A percentile compares a stretch with the other conserved stretches of the same genome.
These are phyloP conservation scores for Rhodocollybia butyracea DNA, from an alignment of 768 basidiomycete genomes.

Conservation along the genomic window DNA sequence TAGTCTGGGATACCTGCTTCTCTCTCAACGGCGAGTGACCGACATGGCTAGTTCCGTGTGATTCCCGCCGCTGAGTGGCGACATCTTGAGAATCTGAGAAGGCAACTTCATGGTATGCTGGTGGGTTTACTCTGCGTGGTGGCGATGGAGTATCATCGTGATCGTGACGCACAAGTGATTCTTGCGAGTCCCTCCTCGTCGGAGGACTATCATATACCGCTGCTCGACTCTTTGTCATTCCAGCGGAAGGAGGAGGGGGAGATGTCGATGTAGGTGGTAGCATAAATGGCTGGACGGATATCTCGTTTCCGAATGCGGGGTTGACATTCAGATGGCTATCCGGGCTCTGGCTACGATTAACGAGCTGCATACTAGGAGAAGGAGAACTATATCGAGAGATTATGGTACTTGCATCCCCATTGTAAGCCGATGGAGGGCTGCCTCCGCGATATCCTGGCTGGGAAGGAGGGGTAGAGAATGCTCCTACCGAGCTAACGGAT, in stretches of 20 bases:
- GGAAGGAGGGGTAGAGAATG: not conserved
- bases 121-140: conserved; percentile 3
- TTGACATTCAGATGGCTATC: not conserved
- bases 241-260: not conserved
- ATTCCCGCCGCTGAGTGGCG: conserved; percentile 1
- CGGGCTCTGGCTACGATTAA: not conserved
- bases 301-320: not conserved
- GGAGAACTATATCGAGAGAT: conserved; percentile 2
- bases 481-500: not conserved
- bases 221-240: not conserved
- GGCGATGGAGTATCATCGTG: not conserved
- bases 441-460: not conserved
- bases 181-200: not conserved
- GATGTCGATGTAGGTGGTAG: not conserved
- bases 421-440: not conserved
- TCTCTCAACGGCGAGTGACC: not conserved
- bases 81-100: not conserved
- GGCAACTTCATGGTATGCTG: not conserved
- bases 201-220: not conserved
- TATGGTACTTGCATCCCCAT: not conserved
- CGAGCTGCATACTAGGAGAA: not conserved
- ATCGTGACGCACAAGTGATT: not conserved
- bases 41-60: not conserved
- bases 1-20: not conserved
- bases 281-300: not conserved